Base-by-base conservation (phyloP, 305 asterid species). In the Andrographis paniculata region DNA sequence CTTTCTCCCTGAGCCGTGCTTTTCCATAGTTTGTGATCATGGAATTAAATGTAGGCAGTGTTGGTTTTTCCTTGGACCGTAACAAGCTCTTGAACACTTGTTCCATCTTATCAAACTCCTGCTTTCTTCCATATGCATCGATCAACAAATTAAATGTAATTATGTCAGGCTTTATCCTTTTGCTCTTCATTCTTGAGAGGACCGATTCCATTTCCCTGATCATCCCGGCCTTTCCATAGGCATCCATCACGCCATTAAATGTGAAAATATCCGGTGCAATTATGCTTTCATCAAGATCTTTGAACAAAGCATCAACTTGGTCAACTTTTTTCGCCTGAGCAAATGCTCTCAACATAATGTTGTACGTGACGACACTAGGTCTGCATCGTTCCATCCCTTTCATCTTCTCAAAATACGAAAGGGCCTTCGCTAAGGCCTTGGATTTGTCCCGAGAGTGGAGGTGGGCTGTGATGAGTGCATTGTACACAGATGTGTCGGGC, bases 171-270 rank as follows among this genome's bases (percentile, higher is more conserved):
- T 76, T 89, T 15, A 80, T 57, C 78, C 76, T 72, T 20, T 68
- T 70, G 67, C 82, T 76, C 77, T 85, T 89, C 93, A 85, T 82
- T 52, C 33, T 68, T 13, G 94, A 59, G 49, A 89, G 87, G 41
- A 73, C 77, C 42, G 50, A 53, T 74, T 89, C 98, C 95, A 89
- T 89, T 58, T 89, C 95, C 51, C 62, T 60, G 16, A 89, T 82
- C 95, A 82, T 70, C 61, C 98, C 95, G 2, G 60, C 51, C 53
- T 89, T 89, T n/a, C 97, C 97, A 44, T 85, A 89, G 19, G 85
- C 97, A 71, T 89, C 97, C 95, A 89, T 82, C 60, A 89, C 82
- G 41, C 98, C 97, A 2, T 89, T 89, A 59, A 77, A 85, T 6
- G 98, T 89, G 73, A 66, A 85, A 47, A 71, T 76, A 75, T 89